A percentile compares a stretch with the other conserved stretches of the same genome.
Evolutionary conservation across 1,284 basidiomycete genomes (phyloP).

Genomic region (Puccinia novopanici): DNA sequence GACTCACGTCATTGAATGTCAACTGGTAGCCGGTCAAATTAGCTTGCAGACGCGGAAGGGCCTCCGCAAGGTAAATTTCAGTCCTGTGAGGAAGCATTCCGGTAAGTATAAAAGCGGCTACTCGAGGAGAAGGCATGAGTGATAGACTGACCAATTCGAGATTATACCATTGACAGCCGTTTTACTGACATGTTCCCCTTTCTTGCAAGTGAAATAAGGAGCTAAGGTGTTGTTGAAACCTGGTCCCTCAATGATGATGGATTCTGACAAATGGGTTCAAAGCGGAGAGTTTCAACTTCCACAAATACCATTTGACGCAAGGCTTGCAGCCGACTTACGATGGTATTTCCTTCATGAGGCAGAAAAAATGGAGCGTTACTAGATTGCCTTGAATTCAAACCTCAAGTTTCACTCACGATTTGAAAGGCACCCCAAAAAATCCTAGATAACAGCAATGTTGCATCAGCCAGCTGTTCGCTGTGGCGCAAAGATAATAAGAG

Average conservation of each 20-base stretch:
- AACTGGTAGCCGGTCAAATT: conserved; percentile 70
- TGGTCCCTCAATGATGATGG: conserved; percentile 42
- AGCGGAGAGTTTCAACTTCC: neutral
- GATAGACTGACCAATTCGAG: conserved; percentile 38
- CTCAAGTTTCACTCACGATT: conserved; percentile 23
- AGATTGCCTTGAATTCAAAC: neutral
- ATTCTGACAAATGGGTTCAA: conserved; percentile 21
- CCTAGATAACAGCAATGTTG: conserved; percentile 13
- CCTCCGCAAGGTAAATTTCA: conserved; percentile 68
- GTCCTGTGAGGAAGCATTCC: conserved; percentile 4
- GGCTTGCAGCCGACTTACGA: conserved; percentile 31
- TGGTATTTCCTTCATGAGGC: conserved; percentile 32
- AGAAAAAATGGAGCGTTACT: neutral
- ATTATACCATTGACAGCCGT: conserved; percentile 20
- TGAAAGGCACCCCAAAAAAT: conserved; percentile 47
- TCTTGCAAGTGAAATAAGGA: conserved; percentile 46
- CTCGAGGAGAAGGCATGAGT: neutral
- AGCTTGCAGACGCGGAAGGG: conserved; percentile 67
- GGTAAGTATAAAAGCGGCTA: neutral
- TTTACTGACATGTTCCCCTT: conserved; percentile 23
- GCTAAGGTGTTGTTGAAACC: conserved; percentile 49
- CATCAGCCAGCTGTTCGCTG: neutral
- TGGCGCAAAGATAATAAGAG: neutral
- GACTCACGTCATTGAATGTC: conserved; percentile 68
- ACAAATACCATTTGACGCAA: neutral